Base-by-base conservation (phyloP, 2,329 filamentous ascomycete species). In the Ustulina deusta region DNA sequence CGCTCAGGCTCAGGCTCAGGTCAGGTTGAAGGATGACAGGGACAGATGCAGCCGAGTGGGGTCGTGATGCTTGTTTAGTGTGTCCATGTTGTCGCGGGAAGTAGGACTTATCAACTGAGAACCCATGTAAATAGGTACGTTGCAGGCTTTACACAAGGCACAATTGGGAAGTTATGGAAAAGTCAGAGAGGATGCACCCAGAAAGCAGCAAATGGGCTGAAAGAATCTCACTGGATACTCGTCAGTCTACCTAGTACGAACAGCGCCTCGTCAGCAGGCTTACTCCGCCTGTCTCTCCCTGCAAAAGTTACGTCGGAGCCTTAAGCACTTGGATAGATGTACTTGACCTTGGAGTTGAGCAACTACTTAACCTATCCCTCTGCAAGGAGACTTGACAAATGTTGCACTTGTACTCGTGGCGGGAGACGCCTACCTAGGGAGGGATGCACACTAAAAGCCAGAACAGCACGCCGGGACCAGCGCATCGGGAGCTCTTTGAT, bases 31-130 rank as follows among this genome's bases (percentile, higher is more conserved):
- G 15, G 48, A 65, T 69, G 66, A 69, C 66, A 63, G 66, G 46
- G 66, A 25, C n/a, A 42, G 38, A 62, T 46, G 63, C 66, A 62
- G 44, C 25, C 2, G 32, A 58, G 66, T 66, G 66, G 66, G 66
- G 66, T 59, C 13, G 29, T 25, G 29, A 22, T n/a, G 29, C 17
- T 44, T 54, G 17, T 34, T 46, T 46, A 65, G 34, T 57, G 42
- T 6, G 7, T n/a, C n/a, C n/a, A n/a, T 22, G 51, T 38, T 20
- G 49, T 25, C 22, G 22, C 13, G 40, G 38, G 32, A 29, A 34
- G 40, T 51, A 49, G 32, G 34, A 57, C 22, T 42, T 17, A 11
- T 54, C 32, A 38, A n/a, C n/a, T n/a, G n/a, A n/a, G n/a, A n/a
- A n/a, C n/a, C n/a, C n/a, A n/a, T n/a, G n/a, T n/a, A n/a, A n/a